phyloP scores from a whole-genome alignment of 345 rosid genomes.

The Capsella bursapastoris region DNA sequence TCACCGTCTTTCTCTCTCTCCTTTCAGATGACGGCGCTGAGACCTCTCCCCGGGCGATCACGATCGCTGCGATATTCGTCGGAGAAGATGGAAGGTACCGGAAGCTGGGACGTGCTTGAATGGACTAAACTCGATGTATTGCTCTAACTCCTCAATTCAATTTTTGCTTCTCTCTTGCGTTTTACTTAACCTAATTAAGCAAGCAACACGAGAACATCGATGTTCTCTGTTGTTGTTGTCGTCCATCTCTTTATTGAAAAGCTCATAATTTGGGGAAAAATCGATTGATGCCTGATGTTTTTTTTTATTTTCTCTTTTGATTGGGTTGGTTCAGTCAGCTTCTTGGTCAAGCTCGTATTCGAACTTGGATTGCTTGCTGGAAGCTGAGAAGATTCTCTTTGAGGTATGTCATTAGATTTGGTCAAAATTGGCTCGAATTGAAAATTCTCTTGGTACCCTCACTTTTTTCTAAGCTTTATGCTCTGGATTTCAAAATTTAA shows the following conservation, averaged over 20 bases:
- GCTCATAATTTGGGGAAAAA: not conserved
- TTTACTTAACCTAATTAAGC: conserved; percentile 8
- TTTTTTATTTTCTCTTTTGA: conserved; percentile 14
- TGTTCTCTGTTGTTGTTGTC: conserved; percentile 6
- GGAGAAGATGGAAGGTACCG: conserved; percentile 75
- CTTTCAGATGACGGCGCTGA: conserved; percentile 54
- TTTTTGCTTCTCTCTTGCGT: conserved; percentile 31
- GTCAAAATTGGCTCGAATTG: conserved; percentile 7
- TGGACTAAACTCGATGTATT: conserved; percentile 79
- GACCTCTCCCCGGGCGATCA: conserved; percentile 48
- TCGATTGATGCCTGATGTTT: conserved; percentile 20
- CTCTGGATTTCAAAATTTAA: conserved; percentile 12
- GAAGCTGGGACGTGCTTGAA: conserved; percentile 86
- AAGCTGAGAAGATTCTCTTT: conserved; percentile 61
- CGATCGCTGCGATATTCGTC: conserved; percentile 57
- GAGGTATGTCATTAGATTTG: conserved; percentile 56
- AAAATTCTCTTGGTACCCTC: not conserved
- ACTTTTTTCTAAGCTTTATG: not conserved
- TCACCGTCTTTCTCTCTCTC: conserved; percentile 19
- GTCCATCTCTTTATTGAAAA: not conserved
- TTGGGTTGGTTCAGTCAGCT: conserved; percentile 48
- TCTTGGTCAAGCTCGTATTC: conserved; percentile 57
- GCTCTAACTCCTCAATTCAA: conserved; percentile 3
- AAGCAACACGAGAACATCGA: conserved; percentile 9
- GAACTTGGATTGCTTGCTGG: conserved; percentile 74